A percentile compares a stretch with the other conserved stretches of the same genome.
Conservation (phyloP, 1,139 yeast species). For the Kurtzmaniella quercitrusa region DNA sequence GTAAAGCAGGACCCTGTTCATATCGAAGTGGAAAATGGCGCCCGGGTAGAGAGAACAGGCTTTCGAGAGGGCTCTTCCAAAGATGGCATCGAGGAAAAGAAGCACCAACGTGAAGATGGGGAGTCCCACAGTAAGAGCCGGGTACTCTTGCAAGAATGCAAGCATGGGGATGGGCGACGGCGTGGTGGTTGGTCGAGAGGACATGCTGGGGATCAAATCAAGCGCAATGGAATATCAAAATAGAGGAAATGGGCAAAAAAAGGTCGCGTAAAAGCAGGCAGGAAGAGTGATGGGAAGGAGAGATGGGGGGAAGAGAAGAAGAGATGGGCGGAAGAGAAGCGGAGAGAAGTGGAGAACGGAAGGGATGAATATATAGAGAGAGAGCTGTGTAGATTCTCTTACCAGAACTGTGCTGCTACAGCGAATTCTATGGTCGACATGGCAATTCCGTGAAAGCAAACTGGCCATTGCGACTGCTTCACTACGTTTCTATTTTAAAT, state of each 20-base stretch:
- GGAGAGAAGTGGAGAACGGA: too few relatives aligned
- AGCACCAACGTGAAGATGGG: conserved; percentile 46
- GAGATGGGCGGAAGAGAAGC: too few relatives aligned
- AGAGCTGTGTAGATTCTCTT: too few relatives aligned
- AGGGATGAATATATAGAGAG: too few relatives aligned
- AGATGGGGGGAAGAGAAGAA: too few relatives aligned
- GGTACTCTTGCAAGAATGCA: conserved; percentile 18
- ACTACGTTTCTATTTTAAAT: too few relatives aligned
- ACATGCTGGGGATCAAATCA: not conserved
- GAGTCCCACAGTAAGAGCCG: conserved; percentile 69
- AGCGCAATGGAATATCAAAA: not conserved
- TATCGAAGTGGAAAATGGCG: conserved; percentile 52
- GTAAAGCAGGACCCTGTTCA: conserved; percentile 68
- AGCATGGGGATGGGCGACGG: conserved; percentile 3
- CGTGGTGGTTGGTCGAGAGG: not conserved
- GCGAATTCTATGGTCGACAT: too few relatives aligned
- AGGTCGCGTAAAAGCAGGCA: not conserved
- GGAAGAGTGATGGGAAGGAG: too few relatives aligned
- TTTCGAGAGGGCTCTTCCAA: conserved; percentile 14
- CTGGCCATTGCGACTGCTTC: too few relatives aligned
- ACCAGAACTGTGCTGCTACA: too few relatives aligned
- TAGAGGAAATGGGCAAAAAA: not conserved
- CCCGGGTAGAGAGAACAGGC: conserved; percentile 45
- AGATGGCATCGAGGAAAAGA: conserved; percentile 27
- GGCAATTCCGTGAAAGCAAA: too few relatives aligned